Evolutionary conservation across 495 filamentous ascomycete genomes (phyloP), one percentile per base, ranked within the genome.

Genomic region (Tuber microsphaerosporum): DNA sequence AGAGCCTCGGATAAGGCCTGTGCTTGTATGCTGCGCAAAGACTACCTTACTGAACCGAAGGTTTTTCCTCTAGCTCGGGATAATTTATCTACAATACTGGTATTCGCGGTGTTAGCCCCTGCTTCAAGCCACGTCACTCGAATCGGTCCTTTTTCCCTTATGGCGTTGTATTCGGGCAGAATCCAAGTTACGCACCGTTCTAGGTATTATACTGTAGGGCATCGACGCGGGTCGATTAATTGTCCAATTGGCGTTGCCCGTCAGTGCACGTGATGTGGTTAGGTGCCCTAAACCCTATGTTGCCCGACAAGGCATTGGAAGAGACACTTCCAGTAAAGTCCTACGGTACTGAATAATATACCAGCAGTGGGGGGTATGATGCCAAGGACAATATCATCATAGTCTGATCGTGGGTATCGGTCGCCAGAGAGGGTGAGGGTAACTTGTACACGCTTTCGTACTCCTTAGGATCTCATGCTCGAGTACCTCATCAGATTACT

Each of bases 381-480:
- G 20, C 46, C 46, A 48, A 1, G 20, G 20, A 17, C 7, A 22
- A 20, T 20, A 48, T 20, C 19, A 20, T 22, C 19, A 7, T 22
- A 48, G 0, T 19, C 46, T 22, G 8, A 48, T 48, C 46, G 19
- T 22, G 22, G 9, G 46, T 48, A 20, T 48, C 6, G 19, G 20
- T 22, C 1, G 20, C n/a, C 41, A 42, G 56, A 56, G n/a, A 74
- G 45, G 5, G 42, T 2, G 3, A 69, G 16, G 20, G 4, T 51
- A n/a, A 7, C 46, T 51, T 51, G 20, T 5, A n/a, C 46, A 51
- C 8, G 72, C 37, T 26, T 71, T 42, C 45, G 65, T 71, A 69
- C 69, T 10, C 44, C 68, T 42, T 69, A 74, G 39, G 71, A 68
- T 65, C n/a, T 22, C 56, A 45, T 41, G 61, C 46, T 41, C 22